Base-by-base conservation (phyloP, 495 filamentous ascomycete species). In the Aspergillus cavernicola region DNA sequence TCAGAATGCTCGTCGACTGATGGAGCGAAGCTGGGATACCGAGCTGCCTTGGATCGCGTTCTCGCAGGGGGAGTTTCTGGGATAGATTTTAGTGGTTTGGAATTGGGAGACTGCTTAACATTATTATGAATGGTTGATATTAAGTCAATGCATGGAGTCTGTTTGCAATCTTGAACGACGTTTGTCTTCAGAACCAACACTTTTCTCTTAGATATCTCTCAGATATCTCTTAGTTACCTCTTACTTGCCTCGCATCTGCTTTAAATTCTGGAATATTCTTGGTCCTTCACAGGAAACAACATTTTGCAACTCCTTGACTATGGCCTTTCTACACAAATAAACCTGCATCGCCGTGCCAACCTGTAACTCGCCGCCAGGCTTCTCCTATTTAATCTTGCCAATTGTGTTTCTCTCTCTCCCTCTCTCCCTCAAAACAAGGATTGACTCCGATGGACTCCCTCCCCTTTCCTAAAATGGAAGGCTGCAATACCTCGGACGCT, bases 21-120 rank as follows among this genome's bases (percentile, higher is more conserved):
- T 77, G 67, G 69, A 75, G 51, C 66, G 63, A 2, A 75, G 71
- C 54, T 77, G 74, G 74, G 64, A 74, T 26, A 57, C 62, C 29
- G 56, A 67, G n/a, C 35, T 72, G 52, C 69, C 71, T 6, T 77
- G 72, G 72, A 59, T 75, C 56, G 68, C 71, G 6, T 51, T 75
- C 49, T 69, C 72, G 0, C 59, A 61, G 20, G 72, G 72, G 13
- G 67, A 77, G 47, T 77, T 77, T 22, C 53, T 77, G 1, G 74
- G 74, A n/a, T 77, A 66, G 46, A 11, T 46, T 47, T 33, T 35
- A 35, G 32, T 35, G 3, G 32, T 41, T 15, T 38, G 2, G 13
- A 28, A 9, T 28, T 28, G 50, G 50, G 40, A 52, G 22, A 44
- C 32, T 52, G 50, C 3, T 19, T 37, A 19, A n/a, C n/a, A n/a